A percentile compares a stretch with the other conserved stretches of the same genome.
These are phyloP conservation scores for Madurella mycetomatis DNA, from an alignment of 2,329 filamentous ascomycete species.

Conservation along the genomic window DNA sequence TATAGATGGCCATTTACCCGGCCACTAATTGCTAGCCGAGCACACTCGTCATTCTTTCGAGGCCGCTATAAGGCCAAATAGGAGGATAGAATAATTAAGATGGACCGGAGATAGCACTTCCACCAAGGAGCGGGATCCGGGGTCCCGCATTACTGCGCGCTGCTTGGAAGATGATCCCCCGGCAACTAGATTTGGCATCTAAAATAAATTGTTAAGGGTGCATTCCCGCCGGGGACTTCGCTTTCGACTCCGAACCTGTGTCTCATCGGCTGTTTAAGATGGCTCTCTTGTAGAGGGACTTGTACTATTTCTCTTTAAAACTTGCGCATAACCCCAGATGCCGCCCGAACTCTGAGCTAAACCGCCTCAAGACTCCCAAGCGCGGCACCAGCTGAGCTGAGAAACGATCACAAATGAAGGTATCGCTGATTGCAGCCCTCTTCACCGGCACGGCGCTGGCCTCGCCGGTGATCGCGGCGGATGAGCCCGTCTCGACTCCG, in stretches of 20 bases:
- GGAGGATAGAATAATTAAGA: not conserved
- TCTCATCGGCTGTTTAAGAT: not conserved
- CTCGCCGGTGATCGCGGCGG: slow-evolving; percentile 15
- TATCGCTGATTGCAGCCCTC: slow-evolving; percentile 11
- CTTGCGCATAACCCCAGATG: no score
- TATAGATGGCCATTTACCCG: not conserved
- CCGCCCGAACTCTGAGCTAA: no score
- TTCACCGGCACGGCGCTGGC: slow-evolving; percentile 18
- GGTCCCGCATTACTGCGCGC: not conserved
- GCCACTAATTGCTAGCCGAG: not conserved
- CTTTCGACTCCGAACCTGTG: not conserved
- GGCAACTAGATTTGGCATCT: not conserved
- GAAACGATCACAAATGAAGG: slow-evolving; percentile 14
- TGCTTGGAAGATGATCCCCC: not conserved
- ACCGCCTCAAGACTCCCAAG: not conserved
- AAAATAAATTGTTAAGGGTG: not conserved
- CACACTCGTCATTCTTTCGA: not conserved
- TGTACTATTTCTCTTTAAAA: not conserved
- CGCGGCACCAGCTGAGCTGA: not conserved
- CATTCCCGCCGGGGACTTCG: not conserved
- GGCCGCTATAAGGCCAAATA: not conserved
- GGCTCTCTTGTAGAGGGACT: not conserved
- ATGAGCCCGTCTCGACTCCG: slow-evolving; percentile 15
- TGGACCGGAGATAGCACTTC: not conserved
- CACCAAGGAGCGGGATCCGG: slow-evolving; percentile 1